A percentile compares a stretch with the other conserved stretches of the same genome.
These are phyloP conservation scores for Bertia moriformis DNA, from an alignment of 2,329 filamentous ascomycete genomes.

Conservation along the genomic window DNA sequence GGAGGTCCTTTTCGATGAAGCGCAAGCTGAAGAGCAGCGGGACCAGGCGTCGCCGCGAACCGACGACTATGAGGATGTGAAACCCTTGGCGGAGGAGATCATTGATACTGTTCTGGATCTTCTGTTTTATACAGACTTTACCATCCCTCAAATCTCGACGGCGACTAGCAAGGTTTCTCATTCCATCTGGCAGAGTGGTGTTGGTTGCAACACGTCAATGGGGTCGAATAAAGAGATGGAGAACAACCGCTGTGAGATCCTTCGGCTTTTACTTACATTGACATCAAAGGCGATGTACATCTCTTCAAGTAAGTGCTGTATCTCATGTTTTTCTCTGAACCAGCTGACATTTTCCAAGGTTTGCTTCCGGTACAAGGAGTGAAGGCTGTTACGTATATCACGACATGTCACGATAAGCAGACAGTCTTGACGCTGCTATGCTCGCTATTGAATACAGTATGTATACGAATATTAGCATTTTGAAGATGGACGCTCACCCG, in stretches of 20 bases:
- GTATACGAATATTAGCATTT: too few relatives aligned
- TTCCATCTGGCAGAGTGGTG: slow-evolving; percentile 94
- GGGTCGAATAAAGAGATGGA: slow-evolving; percentile 84
- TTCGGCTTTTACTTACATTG: slow-evolving; percentile 72
- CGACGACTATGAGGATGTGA: slow-evolving; percentile 65
- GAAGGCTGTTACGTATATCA: slow-evolving; percentile 74
- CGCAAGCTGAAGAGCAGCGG: slow-evolving; percentile 35
- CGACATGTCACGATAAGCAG: slow-evolving; percentile 78
- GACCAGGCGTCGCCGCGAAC: slow-evolving; percentile 26
- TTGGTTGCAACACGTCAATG: slow-evolving; percentile 82
- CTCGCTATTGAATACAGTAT: slow-evolving; percentile 81
- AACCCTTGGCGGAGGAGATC: slow-evolving; percentile 80
- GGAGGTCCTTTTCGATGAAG: slow-evolving; percentile 76
- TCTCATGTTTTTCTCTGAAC: neutral
- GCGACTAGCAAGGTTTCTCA: slow-evolving; percentile 73
- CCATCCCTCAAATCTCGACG: slow-evolving; percentile 58
- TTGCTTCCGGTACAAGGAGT: slow-evolving; percentile 71
- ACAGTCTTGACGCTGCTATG: slow-evolving; percentile 79
- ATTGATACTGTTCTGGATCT: slow-evolving; percentile 80
- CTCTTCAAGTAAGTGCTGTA: slow-evolving; percentile 42
- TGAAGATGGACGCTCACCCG: too few relatives aligned
- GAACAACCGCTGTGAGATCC: slow-evolving; percentile 78
- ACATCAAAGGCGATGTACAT: slow-evolving; percentile 90
- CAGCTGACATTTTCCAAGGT: slow-evolving; percentile 10
- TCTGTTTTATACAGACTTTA: slow-evolving; percentile 83